Evolutionary conservation across 2,329 filamentous ascomycete genomes (phyloP).

Genomic region (Periconia digitata): DNA sequence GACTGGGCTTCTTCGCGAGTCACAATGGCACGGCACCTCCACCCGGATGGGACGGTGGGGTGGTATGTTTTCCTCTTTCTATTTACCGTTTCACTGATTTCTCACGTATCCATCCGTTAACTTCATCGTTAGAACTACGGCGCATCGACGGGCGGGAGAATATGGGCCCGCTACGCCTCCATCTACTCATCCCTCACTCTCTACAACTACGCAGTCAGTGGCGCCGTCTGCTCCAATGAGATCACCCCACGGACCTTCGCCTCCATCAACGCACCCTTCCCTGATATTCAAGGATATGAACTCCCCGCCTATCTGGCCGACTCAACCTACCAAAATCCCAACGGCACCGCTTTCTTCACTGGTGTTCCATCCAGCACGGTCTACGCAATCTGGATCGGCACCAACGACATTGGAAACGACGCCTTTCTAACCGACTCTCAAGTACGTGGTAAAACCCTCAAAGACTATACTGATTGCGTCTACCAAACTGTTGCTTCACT

Average conservation of each 20-base stretch:
- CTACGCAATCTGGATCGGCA: constrained; percentile 79
- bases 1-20: constrained; percentile 63
- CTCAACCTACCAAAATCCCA: constrained; percentile 31
- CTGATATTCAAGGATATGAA: constrained; percentile 54
- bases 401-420: constrained; percentile 71
- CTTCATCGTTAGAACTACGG: constrained; percentile 41
- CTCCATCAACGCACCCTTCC: constrained; percentile 58
- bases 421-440: constrained; percentile 70
- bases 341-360: constrained; percentile 47
- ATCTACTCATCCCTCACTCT: constrained; percentile 58
- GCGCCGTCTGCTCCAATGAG: constrained; percentile 71
- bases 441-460: constrained; percentile 59
- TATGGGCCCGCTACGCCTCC: constrained; percentile 69
- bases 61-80: constrained; percentile 40
- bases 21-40: constrained; percentile 63
- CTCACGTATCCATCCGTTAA: constrained; percentile 4
- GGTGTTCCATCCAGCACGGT: constrained; percentile 62
- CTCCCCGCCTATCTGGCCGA: constrained; percentile 52
- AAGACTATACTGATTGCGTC: constrained; percentile 68
- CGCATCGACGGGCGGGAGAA: constrained; percentile 66
- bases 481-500: constrained; percentile 64
- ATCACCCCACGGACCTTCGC: constrained; percentile 60
- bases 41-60: constrained; percentile 56
- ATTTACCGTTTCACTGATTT: no score
- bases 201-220: constrained; percentile 71